These are phyloP conservation scores for Phylloporus arenicola DNA, from an alignment of 768 basidiomycete species.

Conservation along the genomic window DNA sequence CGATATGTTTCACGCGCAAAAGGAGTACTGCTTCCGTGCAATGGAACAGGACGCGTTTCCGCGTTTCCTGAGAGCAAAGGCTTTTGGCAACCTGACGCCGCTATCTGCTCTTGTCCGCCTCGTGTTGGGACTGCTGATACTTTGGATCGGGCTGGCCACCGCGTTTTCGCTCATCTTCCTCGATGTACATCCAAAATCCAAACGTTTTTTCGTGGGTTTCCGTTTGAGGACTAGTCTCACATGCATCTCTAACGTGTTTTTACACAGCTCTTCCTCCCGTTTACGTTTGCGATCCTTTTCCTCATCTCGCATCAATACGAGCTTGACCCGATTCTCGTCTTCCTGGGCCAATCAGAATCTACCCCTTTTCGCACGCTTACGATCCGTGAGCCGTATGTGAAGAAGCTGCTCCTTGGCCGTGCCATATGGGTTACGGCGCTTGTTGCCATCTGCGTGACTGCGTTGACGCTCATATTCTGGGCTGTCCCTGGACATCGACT, in stretches of 20 bases:
- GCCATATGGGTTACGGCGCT: slow-evolving; percentile 88
- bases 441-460: slow-evolving; percentile 69
- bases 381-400: slow-evolving; percentile 92
- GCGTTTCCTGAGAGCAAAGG: slow-evolving; percentile 91
- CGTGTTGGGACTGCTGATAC: slow-evolving; percentile 72
- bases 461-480: slow-evolving; percentile 89
- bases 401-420: slow-evolving; percentile 81
- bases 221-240: background rate
- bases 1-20: slow-evolving; percentile 95
- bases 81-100: slow-evolving; percentile 96
- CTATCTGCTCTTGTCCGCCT: slow-evolving; percentile 84
- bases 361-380: slow-evolving; percentile 92
- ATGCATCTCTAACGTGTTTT: slow-evolving; percentile 3
- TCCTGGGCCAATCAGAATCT: slow-evolving; percentile 91
- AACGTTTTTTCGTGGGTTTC: slow-evolving; percentile 86
- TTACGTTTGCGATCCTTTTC: slow-evolving; percentile 82
- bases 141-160: slow-evolving; percentile 93
- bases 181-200: slow-evolving; percentile 87
- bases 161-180: slow-evolving; percentile 92
- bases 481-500: slow-evolving; percentile 92
- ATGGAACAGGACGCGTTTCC: slow-evolving; percentile 96
- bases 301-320: slow-evolving; percentile 96
- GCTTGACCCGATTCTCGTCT: slow-evolving; percentile 92
- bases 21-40: slow-evolving; percentile 93
- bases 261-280: slow-evolving; percentile 86